Evolutionary conservation across 345 rosid genomes (phyloP), one percentile per base, ranked within the genome.

Genomic region (Murraya paniculata): DNA sequence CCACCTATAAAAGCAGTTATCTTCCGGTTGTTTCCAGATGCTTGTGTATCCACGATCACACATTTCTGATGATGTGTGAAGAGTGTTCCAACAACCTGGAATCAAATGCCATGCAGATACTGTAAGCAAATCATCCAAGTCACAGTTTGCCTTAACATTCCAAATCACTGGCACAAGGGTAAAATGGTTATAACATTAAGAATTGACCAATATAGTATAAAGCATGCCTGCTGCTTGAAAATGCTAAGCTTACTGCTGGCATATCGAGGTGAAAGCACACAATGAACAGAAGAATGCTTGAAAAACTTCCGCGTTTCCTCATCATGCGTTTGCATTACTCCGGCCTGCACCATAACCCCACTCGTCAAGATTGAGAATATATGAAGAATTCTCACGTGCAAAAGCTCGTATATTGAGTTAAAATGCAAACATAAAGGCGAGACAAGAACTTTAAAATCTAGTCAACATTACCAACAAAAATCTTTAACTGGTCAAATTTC

Each of bases 201-300:
- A 53, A 53, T 53, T 19, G 57, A 53, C 22, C 21, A 53, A 16
- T 6, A 53, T 53, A 76, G 77, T 75, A 28, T 72, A 83, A 89
- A 81, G 81, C 93, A 81, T 91, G 89, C 95, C 92, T 90, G 91
- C 81, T 91, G 93, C 87, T 89, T 91, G 88, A 90, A 85, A 87
- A 90, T 83, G 93, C 95, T 90, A 84, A 91, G 93, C 90, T 91
- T 91, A 86, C 87, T 91, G 91, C 95, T 89, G 74, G 90, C 92
- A 84, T 91, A 91, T 39, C 93, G 92, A 2, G 95, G 93, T 13
- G 95, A 85, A 80, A 91, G 81, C 74, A 89, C 91, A 66, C 95
- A 91, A 13, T 82, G 72, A 56, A 91, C 95, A 3, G 92, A 87
- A 2, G 95, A 89, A 73, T 88, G 91, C 91, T 87, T 91, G 87